Evolutionary conservation across 257 asterid species (phyloP).

Genomic region (Solanum corneliomulleri): DNA sequence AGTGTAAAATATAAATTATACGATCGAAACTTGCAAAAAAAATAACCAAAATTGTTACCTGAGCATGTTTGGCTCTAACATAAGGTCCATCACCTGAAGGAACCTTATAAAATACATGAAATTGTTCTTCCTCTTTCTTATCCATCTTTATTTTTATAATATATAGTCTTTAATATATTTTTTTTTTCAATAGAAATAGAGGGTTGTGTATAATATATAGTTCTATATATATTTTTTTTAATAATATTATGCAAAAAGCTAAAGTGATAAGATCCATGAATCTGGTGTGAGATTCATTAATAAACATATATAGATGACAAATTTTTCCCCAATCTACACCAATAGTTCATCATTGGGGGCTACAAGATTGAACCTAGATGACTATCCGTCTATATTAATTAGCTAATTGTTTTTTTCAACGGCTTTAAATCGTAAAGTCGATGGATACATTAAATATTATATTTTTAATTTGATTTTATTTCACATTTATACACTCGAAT

Average conservation of each 20-base stretch:
- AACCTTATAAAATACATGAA: slow-evolving; percentile 62
- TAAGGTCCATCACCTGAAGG: slow-evolving; percentile 94
- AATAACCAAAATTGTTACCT: slow-evolving; percentile 24
- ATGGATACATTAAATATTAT: too few relatives aligned
- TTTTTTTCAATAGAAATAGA: background rate
- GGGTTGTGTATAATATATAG: background rate
- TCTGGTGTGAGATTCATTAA: background rate
- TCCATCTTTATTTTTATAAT: background rate
- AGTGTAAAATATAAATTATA: background rate
- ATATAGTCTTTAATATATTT: background rate
- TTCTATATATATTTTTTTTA: background rate
- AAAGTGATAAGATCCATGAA: background rate
- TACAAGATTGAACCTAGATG: background rate
- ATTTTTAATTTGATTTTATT: background rate
- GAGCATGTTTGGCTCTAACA: slow-evolving; percentile 78
- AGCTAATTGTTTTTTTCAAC: background rate
- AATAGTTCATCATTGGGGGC: background rate
- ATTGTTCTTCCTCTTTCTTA: background rate
- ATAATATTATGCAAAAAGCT: background rate
- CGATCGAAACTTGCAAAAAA: background rate
- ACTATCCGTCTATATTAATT: background rate
- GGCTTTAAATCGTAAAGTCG: background rate
- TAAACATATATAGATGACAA: background rate
- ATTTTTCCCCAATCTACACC: background rate
- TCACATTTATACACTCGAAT: background rate